Conservation (phyloP, 2,329 filamentous ascomycete species). For the Scedosporium dehoogii region DNA sequence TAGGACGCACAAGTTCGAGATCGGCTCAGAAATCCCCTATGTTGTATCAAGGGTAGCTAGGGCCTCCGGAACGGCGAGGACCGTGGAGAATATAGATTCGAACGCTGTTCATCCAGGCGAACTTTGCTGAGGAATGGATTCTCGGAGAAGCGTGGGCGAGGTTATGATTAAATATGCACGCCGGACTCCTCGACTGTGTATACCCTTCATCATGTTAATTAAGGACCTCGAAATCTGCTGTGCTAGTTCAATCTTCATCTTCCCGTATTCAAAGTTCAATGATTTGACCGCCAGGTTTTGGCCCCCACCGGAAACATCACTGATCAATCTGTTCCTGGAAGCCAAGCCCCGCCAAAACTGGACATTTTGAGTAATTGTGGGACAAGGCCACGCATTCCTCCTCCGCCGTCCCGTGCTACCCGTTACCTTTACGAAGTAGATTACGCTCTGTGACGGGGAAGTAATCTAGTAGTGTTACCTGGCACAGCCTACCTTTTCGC, state of each 20-base stretch:
- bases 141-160: no score
- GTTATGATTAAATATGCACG: no score
- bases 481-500: no score
- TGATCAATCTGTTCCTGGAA: not conserved
- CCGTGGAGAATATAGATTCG: not conserved
- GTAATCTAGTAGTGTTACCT: not conserved
- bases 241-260: not conserved
- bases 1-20: conserved; percentile 5
- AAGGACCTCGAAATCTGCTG: not conserved
- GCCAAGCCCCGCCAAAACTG: not conserved
- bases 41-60: not conserved
- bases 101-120: not conserved
- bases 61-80: not conserved
- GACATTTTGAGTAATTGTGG: not conserved
- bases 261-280: not conserved
- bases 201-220: not conserved
- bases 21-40: not conserved
- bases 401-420: not conserved
- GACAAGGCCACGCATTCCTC: not conserved
- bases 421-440: not conserved
- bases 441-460: not conserved
- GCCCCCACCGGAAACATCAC: not conserved
- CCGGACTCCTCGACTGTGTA: not conserved
- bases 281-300: not conserved
- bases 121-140: no score